A percentile compares a stretch with the other conserved stretches of the same genome.
phyloP scores from a whole-genome alignment of 1,284 basidiomycete genomes.

The Paramarasmius palmivorus region DNA sequence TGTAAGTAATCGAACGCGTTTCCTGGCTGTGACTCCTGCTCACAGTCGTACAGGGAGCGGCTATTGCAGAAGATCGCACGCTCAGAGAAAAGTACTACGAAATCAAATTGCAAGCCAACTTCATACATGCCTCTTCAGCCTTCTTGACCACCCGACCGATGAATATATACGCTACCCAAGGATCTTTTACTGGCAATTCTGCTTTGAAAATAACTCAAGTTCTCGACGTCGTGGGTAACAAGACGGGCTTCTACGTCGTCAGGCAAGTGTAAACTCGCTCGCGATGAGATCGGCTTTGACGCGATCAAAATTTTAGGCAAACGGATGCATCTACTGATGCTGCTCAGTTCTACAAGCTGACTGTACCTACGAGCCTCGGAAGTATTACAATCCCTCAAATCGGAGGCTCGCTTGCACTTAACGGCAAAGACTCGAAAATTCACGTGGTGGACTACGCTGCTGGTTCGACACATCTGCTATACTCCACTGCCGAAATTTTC shows the following conservation, averaged over 20 bases:
- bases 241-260: conserved; percentile 48
- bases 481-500: conserved; percentile 50
- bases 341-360: conserved; percentile 37
- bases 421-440: conserved; percentile 52
- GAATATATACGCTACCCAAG: conserved; percentile 38
- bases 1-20: conserved; percentile 20
- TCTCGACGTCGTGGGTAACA: conserved; percentile 44
- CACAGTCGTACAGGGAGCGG: conserved; percentile 35
- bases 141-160: conserved; percentile 45
- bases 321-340: conserved; percentile 37
- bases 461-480: conserved; percentile 44
- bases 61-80: conserved; percentile 48
- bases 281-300: neutral
- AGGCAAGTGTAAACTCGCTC: conserved; percentile 27
- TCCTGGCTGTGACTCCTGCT: neutral
- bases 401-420: conserved; percentile 39
- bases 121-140: conserved; percentile 37
- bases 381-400: conserved; percentile 39
- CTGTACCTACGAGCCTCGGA: conserved; percentile 44
- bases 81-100: conserved; percentile 53
- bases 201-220: conserved; percentile 48
- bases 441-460: conserved; percentile 49
- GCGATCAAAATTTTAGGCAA: conserved; percentile 27
- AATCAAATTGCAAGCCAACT: conserved; percentile 41
- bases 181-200: conserved; percentile 44